Conservation (phyloP, 768 basidiomycete genomes). For the Rhodotorula diobovata region DNA sequence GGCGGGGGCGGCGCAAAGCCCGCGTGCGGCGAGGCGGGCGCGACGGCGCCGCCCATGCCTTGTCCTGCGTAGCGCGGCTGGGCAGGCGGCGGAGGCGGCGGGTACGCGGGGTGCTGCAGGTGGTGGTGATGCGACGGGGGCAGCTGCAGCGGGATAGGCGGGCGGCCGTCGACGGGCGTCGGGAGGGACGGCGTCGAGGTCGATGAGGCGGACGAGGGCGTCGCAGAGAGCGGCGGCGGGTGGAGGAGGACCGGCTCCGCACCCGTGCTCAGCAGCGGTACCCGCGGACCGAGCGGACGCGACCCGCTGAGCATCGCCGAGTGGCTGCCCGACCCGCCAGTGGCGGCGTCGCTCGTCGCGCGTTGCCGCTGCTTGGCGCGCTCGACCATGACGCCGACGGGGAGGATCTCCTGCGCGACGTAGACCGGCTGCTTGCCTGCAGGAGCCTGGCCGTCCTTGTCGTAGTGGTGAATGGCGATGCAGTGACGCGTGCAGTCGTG, state of each 20-base stretch:
- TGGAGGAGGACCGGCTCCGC: not conserved
- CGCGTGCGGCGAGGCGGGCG: not conserved
- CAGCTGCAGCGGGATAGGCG: not conserved
- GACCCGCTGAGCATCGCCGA: not conserved
- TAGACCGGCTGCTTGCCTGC: not conserved
- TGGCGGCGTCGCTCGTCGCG: not conserved
- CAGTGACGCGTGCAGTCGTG: conserved; percentile 36
- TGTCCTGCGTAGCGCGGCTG: not conserved
- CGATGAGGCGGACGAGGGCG: not conserved
- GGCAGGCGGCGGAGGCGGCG: not conserved
- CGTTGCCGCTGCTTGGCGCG: not conserved
- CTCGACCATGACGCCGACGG: not conserved
- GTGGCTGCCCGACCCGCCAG: no score
- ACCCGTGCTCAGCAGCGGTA: not conserved
- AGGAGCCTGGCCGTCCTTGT: not conserved
- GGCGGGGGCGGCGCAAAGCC: not conserved
- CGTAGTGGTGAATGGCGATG: conserved; percentile 28
- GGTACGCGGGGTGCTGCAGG: not conserved
- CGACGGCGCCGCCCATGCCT: not conserved
- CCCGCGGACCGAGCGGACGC: not conserved
- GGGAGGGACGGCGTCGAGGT: not conserved
- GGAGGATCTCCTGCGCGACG: not conserved
- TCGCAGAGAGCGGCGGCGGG: not conserved
- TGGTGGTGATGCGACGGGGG: not conserved
- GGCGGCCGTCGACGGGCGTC: not conserved